These are phyloP conservation scores for Paspalum vaginatum DNA, from an alignment of 176 grass and related monocot species.

Conservation along the genomic window DNA sequence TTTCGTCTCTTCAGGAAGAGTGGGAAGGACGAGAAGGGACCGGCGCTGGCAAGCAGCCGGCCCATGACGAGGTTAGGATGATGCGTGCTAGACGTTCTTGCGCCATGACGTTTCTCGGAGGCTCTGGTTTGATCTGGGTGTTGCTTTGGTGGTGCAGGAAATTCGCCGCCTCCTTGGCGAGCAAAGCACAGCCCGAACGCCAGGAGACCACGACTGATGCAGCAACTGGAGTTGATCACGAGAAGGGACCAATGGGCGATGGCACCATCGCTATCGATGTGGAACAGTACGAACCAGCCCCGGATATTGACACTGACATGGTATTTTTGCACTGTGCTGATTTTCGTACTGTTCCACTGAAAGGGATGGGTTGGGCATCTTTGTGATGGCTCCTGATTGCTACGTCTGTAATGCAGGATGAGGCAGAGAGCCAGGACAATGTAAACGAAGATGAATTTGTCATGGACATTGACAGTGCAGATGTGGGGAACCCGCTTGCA, in stretches of 20 bases:
- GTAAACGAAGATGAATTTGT: conserved; percentile 43
- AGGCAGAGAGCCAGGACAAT: conserved; percentile 43
- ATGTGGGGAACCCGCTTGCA: conserved; percentile 65
- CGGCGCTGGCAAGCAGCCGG: conserved; percentile 30
- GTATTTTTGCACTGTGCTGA: conserved; percentile 42
- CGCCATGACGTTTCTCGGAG: conserved; percentile 20
- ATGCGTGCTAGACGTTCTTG: not conserved
- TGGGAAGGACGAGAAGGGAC: conserved; percentile 33
- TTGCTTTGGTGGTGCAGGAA: conserved; percentile 49
- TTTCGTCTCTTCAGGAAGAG: conserved; percentile 48
- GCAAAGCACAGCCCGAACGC: conserved; percentile 32
- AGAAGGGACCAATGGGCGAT: conserved; percentile 8
- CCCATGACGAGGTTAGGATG: conserved; percentile 69
- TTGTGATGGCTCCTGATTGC: conserved; percentile 14
- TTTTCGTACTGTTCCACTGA: not conserved
- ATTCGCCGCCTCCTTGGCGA: conserved; percentile 56
- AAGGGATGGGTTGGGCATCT: not conserved
- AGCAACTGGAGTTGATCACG: not conserved
- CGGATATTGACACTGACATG: conserved; percentile 46
- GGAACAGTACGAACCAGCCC: not conserved
- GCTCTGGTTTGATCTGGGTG: conserved; percentile 9
- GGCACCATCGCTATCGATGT: conserved; percentile 27
- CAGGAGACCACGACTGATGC: conserved; percentile 24
- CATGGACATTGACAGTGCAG: conserved; percentile 69
- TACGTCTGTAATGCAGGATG: conserved; percentile 44